Base-by-base conservation (phyloP, 1,284 basidiomycete genomes). In the Boletus sp. region DNA sequence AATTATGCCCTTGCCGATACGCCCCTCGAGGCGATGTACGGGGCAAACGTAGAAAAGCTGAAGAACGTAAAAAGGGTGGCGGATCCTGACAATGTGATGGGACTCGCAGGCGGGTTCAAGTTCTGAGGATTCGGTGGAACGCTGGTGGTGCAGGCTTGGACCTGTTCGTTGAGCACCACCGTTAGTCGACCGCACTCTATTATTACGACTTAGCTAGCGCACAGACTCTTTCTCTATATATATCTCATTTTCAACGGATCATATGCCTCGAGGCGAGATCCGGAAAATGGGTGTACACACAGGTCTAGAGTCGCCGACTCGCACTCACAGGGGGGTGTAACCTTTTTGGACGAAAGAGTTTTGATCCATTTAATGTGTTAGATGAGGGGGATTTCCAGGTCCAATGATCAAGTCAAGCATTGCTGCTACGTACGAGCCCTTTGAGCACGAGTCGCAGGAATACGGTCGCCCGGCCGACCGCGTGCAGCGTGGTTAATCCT, bases 61-160 rank as follows among this genome's bases (percentile, higher is more conserved):
- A 60, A 68, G 53, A 62, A 53, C 9, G 68, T 84, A 24, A 82
- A 79, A 67, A 66, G 62, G 29, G 57, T 57, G 51, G 74, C 80
- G 54, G 84, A 86, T 62, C 84, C 84, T 0, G 56, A 66, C 8
- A 77, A 81, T 62, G 76, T 85, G 29, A 86, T 86, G 83, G 76
- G 72, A 15, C 77, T 84, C n/a, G 75, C 83, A 16, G 84, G 84
- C 7, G 84, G 84, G 5, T 69, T 71, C 63, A 68, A 64, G 53
- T 62, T 67, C 13, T 53, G 52, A 64, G 31, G 31, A 12, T 31
- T 42, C 20, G 2, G 7, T 33, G 22, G 12, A 47, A 24, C 22
- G 43, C 48, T 16, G 9, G 22, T 57, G 33, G 41, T 27, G 15
- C 53, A n/a, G 20, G 27, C 41, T 52, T 22, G 54, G 49, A 64